Evolutionary conservation across 2,329 filamentous ascomycete species (phyloP).

Genomic region (Pseudogymnoascus destructans): DNA sequence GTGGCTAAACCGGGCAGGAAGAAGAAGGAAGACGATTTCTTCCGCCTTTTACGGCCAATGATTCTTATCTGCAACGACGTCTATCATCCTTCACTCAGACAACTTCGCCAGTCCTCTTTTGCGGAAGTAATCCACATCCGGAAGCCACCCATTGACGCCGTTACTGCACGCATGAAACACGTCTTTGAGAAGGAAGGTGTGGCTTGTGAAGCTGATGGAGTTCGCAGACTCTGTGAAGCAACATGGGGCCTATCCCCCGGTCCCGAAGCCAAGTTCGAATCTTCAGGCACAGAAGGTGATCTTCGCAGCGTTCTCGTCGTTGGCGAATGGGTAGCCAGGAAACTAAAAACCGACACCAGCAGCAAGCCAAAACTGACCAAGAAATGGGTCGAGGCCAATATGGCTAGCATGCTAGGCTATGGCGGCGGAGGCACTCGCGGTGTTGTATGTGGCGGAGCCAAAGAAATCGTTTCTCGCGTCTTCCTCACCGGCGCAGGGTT

Average conservation of each 20-base stretch:
- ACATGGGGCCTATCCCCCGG: conserved; percentile 67
- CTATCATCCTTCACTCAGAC: conserved; percentile 79
- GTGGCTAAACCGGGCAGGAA: conserved; percentile 21
- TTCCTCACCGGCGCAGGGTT: conserved; percentile 72
- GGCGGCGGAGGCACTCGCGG: conserved; percentile 60
- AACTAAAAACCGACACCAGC: conserved; percentile 37
- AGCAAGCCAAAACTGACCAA: conserved; percentile 43
- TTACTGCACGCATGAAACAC: conserved; percentile 64
- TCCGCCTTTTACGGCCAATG: conserved; percentile 73
- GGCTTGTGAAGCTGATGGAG: conserved; percentile 75
- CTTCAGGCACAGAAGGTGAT: conserved; percentile 59
- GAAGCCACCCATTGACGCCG: conserved; percentile 75
- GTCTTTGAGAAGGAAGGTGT: conserved; percentile 88
- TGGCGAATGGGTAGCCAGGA: conserved; percentile 71
- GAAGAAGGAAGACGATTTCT: conserved; percentile 67
- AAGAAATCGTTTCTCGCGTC: conserved; percentile 64
- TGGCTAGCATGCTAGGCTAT: conserved; percentile 53
- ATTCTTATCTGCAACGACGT: conserved; percentile 96
- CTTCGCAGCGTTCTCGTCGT: conserved; percentile 76
- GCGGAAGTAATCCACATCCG: conserved; percentile 89
- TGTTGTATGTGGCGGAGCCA: conserved; percentile 55
- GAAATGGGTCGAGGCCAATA: conserved; percentile 63
- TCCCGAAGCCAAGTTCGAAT: conserved; percentile 54
- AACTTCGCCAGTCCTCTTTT: conserved; percentile 67
- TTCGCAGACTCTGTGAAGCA: conserved; percentile 69